Evolutionary conservation across 2,329 filamentous ascomycete species (phyloP).

Genomic region (Septoria linicola): DNA sequence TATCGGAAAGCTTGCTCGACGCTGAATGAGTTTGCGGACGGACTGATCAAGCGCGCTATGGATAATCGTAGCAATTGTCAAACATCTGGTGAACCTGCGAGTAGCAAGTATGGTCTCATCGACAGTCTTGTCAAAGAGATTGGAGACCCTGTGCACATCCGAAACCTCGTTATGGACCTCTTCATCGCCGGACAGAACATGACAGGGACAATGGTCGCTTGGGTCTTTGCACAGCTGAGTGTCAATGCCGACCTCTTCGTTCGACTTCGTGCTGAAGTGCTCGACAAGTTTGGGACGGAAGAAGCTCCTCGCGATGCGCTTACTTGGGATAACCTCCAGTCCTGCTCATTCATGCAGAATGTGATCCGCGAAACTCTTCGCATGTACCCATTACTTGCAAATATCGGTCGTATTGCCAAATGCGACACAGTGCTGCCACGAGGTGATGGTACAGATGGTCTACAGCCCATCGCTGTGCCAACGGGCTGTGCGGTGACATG

Average conservation of each 20-base stretch:
- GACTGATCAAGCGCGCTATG: constrained; percentile 23
- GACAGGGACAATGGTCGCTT: constrained; percentile 51
- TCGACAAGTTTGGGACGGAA: constrained; percentile 26
- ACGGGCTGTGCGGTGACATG: constrained; percentile 44
- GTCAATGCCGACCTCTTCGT: constrained; percentile 30
- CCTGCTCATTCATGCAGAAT: constrained; percentile 45
- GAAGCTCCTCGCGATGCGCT: constrained; percentile 36
- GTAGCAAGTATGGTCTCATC: constrained; percentile 43
- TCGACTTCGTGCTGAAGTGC: constrained; percentile 30
- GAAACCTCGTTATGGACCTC: constrained; percentile 47
- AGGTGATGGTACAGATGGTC: constrained; percentile 46
- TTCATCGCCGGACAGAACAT: constrained; percentile 58
- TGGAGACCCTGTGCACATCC: constrained; percentile 41
- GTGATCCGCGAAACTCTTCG: constrained; percentile 43
- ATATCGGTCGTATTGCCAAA: constrained; percentile 46
- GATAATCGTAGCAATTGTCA: not conserved
- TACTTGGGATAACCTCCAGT: constrained; percentile 27
- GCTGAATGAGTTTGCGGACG: constrained; percentile 24
- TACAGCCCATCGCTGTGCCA: constrained; percentile 44
- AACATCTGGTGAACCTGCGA: too few species aligned
- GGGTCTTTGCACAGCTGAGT: constrained; percentile 37
- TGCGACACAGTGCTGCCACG: constrained; percentile 47
- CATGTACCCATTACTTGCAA: constrained; percentile 49
- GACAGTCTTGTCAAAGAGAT: constrained; percentile 46
- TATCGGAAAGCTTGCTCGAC: constrained; percentile 42